phyloP scores from a whole-genome alignment of 345 rosid species.

The Aquilaria yunnanensis region DNA sequence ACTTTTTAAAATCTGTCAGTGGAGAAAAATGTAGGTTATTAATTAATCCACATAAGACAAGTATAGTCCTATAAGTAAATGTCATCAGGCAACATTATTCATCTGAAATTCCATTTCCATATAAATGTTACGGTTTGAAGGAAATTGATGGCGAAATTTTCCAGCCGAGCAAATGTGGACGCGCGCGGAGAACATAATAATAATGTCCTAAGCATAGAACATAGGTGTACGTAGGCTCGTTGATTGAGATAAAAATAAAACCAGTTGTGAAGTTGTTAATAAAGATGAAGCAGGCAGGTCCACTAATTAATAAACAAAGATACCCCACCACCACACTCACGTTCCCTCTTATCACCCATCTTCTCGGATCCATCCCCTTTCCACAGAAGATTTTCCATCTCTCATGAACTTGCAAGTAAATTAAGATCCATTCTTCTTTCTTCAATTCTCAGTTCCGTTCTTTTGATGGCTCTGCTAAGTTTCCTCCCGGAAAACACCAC shows the following conservation, averaged over 20 bases:
- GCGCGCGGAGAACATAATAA: slow-evolving; percentile 6
- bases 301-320: slow-evolving; percentile 17
- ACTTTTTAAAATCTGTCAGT: too few relatives aligned
- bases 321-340: slow-evolving; percentile 31
- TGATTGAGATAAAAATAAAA: too few relatives aligned
- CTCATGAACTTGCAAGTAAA: slow-evolving; percentile 9
- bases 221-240: not conserved
- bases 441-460: slow-evolving; percentile 3
- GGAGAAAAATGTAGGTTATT: too few relatives aligned
- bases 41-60: too few relatives aligned
- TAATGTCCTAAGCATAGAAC: slow-evolving; percentile 9
- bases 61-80: too few relatives aligned
- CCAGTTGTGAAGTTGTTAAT: too few relatives aligned
- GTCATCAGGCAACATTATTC: too few relatives aligned
- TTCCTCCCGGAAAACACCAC: slow-evolving; percentile 33
- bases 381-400: slow-evolving; percentile 11
- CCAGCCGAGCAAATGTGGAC: not conserved
- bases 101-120: too few relatives aligned
- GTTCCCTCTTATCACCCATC: slow-evolving; percentile 27
- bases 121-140: too few relatives aligned
- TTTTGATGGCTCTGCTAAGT: slow-evolving; percentile 63
- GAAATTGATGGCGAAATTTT: too few relatives aligned
- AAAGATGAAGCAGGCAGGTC: too few relatives aligned
- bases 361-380: slow-evolving; percentile 38
- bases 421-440: not conserved